A percentile compares a stretch with the other conserved stretches of the same genome.
Evolutionary conservation across 2,329 filamentous ascomycete genomes (phyloP).

Genomic region (Teratosphaeriaceae sp.): DNA sequence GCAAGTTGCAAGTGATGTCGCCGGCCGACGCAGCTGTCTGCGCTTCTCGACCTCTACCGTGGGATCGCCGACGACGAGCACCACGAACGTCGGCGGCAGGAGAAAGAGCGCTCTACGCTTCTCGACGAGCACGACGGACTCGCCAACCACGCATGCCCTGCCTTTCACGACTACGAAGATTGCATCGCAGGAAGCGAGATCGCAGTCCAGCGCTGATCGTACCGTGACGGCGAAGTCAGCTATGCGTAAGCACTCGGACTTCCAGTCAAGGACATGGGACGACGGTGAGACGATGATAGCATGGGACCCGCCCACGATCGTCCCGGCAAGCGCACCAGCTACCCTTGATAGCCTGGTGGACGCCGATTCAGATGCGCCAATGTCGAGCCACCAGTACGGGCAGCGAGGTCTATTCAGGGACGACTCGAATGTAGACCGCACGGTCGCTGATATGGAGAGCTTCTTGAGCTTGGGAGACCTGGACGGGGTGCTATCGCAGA

Average conservation of each 20-base stretch:
- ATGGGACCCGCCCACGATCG: neutral
- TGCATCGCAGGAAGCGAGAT: neutral
- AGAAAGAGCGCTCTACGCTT: too few species aligned
- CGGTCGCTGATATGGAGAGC: neutral
- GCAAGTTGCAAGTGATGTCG: slow-evolving; percentile 1
- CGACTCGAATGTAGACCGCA: slow-evolving; percentile 4
- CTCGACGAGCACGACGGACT: slow-evolving; percentile 13
- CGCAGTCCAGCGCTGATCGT: too few species aligned
- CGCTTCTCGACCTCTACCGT: slow-evolving; percentile 18
- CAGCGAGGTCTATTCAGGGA: neutral
- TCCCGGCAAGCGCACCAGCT: neutral
- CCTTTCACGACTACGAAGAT: neutral
- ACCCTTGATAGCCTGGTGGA: neutral
- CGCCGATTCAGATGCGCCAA: neutral
- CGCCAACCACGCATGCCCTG: slow-evolving; percentile 3
- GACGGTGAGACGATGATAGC: neutral
- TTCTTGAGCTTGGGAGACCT: neutral
- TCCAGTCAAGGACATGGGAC: neutral
- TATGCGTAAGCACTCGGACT: neutral
- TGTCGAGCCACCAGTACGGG: neutral
- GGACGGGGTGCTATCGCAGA: neutral
- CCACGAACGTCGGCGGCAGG: too few species aligned
- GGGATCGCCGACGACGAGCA: too few species aligned
- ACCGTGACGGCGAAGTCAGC: neutral
- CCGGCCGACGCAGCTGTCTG: slow-evolving; percentile 17